Percentiles rank a stretch among this genome's conserved stretches.
Conservation (phyloP, 768 basidiomycete genomes). For the Serendipita sp. region DNA sequence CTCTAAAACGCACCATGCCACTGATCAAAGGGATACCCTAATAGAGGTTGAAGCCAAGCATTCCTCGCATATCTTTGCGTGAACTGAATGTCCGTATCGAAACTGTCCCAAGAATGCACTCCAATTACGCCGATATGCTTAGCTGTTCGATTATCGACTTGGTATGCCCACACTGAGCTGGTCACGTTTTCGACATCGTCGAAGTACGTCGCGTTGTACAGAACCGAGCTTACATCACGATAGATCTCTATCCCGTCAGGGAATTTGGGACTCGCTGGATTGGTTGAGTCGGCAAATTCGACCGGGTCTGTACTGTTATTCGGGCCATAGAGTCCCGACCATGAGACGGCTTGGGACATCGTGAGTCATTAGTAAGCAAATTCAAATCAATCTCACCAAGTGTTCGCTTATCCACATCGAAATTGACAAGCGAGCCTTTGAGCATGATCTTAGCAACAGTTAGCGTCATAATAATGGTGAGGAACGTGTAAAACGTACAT, state of each 20-base stretch:
- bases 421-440: too few species aligned
- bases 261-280: background rate
- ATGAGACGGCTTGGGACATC: background rate
- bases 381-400: too few species aligned
- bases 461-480: too few species aligned
- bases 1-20: background rate
- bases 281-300: background rate
- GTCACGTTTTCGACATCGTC: background rate
- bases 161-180: background rate
- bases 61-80: background rate
- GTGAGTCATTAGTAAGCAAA: too few species aligned
- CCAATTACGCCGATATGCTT: background rate
- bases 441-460: too few species aligned
- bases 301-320: background rate
- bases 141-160: background rate
- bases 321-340: background rate
- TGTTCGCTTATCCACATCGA: too few species aligned
- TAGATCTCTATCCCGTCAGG: background rate
- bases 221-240: background rate
- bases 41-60: background rate
- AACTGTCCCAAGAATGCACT: background rate
- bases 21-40: background rate
- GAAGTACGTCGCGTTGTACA: background rate
- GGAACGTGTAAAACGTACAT: too few species aligned
- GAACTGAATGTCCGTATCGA: background rate